Evolutionary conservation across 352 stramenopile species (phyloP).

Genomic region (Pythium grandisporangium): DNA sequence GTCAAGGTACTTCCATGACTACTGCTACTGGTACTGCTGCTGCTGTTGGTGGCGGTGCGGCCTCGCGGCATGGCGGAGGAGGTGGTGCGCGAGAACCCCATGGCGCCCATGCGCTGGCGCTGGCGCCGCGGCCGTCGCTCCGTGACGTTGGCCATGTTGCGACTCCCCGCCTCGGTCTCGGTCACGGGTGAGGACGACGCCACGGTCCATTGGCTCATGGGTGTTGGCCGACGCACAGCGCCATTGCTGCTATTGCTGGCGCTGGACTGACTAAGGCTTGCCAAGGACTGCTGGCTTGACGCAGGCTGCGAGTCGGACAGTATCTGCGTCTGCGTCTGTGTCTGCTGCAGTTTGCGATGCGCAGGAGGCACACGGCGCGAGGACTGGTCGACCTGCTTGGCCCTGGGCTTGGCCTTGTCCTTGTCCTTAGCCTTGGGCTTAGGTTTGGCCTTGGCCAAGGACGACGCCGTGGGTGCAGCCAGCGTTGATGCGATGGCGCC

Average conservation of each 20-base stretch:
- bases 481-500: slow-evolving; percentile 3
- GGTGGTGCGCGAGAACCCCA: slow-evolving; percentile 31
- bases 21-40: too few relatives aligned
- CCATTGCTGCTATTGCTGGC: too few relatives aligned
- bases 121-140: slow-evolving; percentile 33
- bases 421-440: too few relatives aligned
- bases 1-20: too few relatives aligned
- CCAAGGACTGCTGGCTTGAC: too few relatives aligned
- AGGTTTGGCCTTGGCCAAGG: slow-evolving; percentile 17
- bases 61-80: slow-evolving; percentile 5
- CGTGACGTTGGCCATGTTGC: slow-evolving; percentile 5
- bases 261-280: too few relatives aligned
- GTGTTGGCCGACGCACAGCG: too few relatives aligned
- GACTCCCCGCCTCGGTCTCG: slow-evolving; percentile 2
- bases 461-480: slow-evolving; percentile 11
- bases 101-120: slow-evolving; percentile 40
- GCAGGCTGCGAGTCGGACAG: slow-evolving; percentile 2
- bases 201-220: slow-evolving; percentile 16
- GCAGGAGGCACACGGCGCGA: slow-evolving; percentile 12
- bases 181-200: slow-evolving; percentile 6
- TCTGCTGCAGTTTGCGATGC: slow-evolving; percentile 9
- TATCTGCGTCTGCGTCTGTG: slow-evolving; percentile 4
- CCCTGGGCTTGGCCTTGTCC: too few relatives aligned
- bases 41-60: neutral
- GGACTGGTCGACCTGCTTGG: too few relatives aligned